These are phyloP conservation scores for Lactarius hatsudake DNA, from an alignment of 768 basidiomycete species.

Conservation along the genomic window DNA sequence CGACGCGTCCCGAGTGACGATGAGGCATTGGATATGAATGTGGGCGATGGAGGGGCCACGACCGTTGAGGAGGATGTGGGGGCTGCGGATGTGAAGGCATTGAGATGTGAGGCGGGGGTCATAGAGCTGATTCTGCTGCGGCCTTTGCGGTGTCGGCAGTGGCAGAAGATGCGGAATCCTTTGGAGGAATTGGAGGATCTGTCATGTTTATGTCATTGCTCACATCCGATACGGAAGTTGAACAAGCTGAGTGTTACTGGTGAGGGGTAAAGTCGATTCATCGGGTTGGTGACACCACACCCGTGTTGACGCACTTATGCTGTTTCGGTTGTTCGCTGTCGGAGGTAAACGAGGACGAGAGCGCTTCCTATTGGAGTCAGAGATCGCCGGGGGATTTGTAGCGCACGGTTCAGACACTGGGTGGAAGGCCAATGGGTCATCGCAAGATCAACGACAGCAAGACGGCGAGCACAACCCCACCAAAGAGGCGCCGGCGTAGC, in stretches of 20 bases:
- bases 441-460: too few species aligned
- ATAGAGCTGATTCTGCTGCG: background rate
- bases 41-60: conserved; percentile 60
- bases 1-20: conserved; percentile 98
- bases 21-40: conserved; percentile 97
- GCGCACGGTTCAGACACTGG: conserved; percentile 42
- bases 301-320: conserved; percentile 82
- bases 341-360: conserved; percentile 83
- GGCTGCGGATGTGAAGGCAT: conserved; percentile 48
- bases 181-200: too few species aligned
- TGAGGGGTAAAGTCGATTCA: too few species aligned
- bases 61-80: conserved; percentile 49
- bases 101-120: conserved; percentile 31
- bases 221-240: too few species aligned
- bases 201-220: too few species aligned
- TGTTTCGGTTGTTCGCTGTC: conserved; percentile 77
- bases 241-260: too few species aligned
- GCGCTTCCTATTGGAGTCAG: conserved; percentile 79
- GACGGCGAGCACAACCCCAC: too few species aligned
- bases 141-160: too few species aligned
- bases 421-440: conserved; percentile 28
- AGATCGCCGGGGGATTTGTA: conserved; percentile 54
- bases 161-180: too few species aligned
- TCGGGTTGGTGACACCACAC: conserved; percentile 52
- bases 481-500: too few species aligned